Conservation (phyloP, 140 eudicot species). For the Anethum foeniculum region DNA sequence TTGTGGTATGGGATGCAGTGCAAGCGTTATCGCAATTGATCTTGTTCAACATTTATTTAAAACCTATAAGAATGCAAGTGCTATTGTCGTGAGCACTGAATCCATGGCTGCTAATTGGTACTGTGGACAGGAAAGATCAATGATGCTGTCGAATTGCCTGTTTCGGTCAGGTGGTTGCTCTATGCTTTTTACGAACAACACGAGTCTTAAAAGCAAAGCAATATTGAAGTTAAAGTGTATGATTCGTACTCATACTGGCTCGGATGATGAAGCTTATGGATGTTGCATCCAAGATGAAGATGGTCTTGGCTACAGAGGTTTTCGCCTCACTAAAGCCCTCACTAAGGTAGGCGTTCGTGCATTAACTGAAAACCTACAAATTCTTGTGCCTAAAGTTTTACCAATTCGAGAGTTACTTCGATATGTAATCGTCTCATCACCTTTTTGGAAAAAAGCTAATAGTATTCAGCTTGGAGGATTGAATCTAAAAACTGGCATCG, state of each 20-base stretch:
- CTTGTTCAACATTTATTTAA: slow-evolving; percentile 50
- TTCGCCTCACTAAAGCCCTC: slow-evolving; percentile 42
- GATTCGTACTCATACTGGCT: slow-evolving; percentile 48
- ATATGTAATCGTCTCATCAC: not conserved
- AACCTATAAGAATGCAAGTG: slow-evolving; percentile 26
- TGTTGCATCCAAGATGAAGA: slow-evolving; percentile 59
- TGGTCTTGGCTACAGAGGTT: slow-evolving; percentile 42
- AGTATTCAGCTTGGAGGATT: not conserved
- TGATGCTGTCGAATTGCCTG: slow-evolving; percentile 61
- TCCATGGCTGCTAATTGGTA: slow-evolving; percentile 61
- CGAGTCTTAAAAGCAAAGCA: slow-evolving; percentile 25
- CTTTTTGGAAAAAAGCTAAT: not conserved
- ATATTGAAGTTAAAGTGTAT: slow-evolving; percentile 38
- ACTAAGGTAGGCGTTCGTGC: slow-evolving; percentile 45
- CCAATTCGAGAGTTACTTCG: slow-evolving; percentile 49
- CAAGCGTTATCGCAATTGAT: slow-evolving; percentile 38
- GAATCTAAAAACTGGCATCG: slow-evolving; percentile 30
- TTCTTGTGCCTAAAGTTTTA: slow-evolving; percentile 38
- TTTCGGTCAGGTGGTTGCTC: slow-evolving; percentile 74
- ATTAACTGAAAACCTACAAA: slow-evolving; percentile 35
- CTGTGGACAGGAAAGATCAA: slow-evolving; percentile 52
- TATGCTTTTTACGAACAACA: slow-evolving; percentile 50
- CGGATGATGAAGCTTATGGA: slow-evolving; percentile 41
- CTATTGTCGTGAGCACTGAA: slow-evolving; percentile 52
- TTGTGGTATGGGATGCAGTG: slow-evolving; percentile 61